phyloP scores from a whole-genome alignment of 495 filamentous ascomycete genomes.

The Penicillium manginii region DNA sequence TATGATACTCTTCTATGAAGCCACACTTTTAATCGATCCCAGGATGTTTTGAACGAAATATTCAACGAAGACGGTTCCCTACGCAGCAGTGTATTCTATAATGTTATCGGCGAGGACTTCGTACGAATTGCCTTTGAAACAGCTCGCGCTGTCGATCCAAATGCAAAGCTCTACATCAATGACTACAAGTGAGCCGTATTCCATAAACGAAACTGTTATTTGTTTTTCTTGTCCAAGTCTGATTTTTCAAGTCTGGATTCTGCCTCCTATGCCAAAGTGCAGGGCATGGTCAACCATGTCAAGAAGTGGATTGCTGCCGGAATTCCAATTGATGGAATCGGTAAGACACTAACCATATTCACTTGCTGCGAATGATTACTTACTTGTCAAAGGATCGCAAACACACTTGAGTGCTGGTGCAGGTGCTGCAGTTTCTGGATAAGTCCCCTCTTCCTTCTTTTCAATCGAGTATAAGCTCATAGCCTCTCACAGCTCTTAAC shows the following conservation, averaged over 20 bases:
- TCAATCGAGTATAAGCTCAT: slow-evolving; percentile 9
- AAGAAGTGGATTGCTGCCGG: slow-evolving; percentile 67
- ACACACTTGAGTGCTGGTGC: slow-evolving; percentile 50
- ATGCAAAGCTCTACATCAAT: slow-evolving; percentile 69
- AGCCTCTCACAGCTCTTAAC: slow-evolving; percentile 52
- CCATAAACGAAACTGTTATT: too few species aligned
- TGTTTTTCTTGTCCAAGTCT: neutral
- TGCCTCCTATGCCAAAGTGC: slow-evolving; percentile 56
- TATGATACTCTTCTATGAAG: neutral
- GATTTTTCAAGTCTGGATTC: slow-evolving; percentile 36
- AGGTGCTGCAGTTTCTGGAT: slow-evolving; percentile 20
- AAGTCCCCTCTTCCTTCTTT: slow-evolving; percentile 17
- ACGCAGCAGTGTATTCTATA: slow-evolving; percentile 58
- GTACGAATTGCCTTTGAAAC: slow-evolving; percentile 61
- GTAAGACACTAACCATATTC: slow-evolving; percentile 23
- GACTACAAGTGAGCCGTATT: slow-evolving; percentile 53
- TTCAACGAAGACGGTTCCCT: slow-evolving; percentile 70
- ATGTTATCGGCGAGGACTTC: slow-evolving; percentile 59
- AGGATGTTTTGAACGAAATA: slow-evolving; percentile 74
- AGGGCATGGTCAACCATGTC: slow-evolving; percentile 65
- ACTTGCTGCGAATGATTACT: slow-evolving; percentile 6
- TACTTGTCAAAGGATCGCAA: slow-evolving; percentile 53
- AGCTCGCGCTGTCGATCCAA: slow-evolving; percentile 56
- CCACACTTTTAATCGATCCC: slow-evolving; percentile 16
- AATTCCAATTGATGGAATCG: slow-evolving; percentile 75